Conservation (phyloP, 495 filamentous ascomycete species). For the Extremus antarcticus region DNA sequence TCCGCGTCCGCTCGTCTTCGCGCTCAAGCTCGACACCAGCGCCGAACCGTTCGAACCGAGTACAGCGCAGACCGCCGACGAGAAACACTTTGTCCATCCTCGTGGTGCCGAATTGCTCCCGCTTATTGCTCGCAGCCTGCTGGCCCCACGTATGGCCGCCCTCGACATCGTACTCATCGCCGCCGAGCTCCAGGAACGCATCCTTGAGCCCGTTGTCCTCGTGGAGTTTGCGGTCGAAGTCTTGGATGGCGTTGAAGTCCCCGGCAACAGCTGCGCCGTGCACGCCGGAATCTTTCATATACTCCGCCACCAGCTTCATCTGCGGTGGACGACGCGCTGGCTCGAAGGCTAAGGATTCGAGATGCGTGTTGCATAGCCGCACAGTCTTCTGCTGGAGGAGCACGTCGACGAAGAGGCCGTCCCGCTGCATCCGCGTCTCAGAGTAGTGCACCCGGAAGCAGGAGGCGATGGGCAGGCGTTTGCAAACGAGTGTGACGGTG, state of each 20-base stretch:
- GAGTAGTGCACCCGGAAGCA: conserved; percentile 39
- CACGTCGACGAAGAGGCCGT: conserved; percentile 44
- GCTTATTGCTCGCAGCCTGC: conserved; percentile 30
- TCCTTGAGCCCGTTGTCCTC: conserved; percentile 38
- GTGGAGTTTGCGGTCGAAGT: conserved; percentile 39
- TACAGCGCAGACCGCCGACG: conserved; percentile 27
- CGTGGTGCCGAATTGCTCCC: conserved; percentile 33
- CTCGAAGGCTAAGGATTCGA: conserved; percentile 38
- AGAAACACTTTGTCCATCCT: conserved; percentile 45
- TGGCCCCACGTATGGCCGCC: conserved; percentile 48
- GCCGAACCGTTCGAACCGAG: conserved; percentile 36
- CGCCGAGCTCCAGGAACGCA: conserved; percentile 42
- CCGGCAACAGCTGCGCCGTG: conserved; percentile 35
- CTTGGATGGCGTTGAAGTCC: conserved; percentile 47
- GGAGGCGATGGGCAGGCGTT: conserved; percentile 27
- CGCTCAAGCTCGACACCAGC: conserved; percentile 25
- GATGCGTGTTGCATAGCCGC: conserved; percentile 43
- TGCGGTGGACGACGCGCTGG: conserved; percentile 38
- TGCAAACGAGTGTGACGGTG: conserved; percentile 42
- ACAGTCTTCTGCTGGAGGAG: conserved; percentile 20
- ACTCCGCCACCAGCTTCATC: conserved; percentile 29
- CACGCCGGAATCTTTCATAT: conserved; percentile 27
- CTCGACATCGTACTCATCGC: conserved; percentile 35
- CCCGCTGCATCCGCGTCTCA: conserved; percentile 36
- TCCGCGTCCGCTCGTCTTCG: conserved; percentile 14